Evolutionary conservation across 2,329 filamentous ascomycete genomes (phyloP).

Genomic region (Colletotrichum cereale): DNA sequence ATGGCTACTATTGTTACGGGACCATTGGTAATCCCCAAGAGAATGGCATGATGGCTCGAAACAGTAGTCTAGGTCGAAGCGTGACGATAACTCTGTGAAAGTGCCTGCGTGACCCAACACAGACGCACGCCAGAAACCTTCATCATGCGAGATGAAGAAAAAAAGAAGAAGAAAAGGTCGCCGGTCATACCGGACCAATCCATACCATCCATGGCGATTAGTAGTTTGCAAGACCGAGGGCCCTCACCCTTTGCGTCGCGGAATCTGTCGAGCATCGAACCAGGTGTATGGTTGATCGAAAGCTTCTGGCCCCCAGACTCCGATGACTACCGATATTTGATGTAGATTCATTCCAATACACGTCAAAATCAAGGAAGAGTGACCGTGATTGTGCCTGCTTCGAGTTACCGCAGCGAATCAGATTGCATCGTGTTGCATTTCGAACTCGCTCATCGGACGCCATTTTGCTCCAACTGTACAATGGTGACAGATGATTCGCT

Average conservation of each 20-base stretch:
- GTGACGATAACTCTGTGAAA: slow-evolving; percentile 7
- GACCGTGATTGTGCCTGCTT: slow-evolving; percentile 17
- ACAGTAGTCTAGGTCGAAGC: slow-evolving; percentile 25
- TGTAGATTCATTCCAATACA: slow-evolving; percentile 13
- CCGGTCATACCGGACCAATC: slow-evolving; percentile 9
- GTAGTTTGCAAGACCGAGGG: background rate
- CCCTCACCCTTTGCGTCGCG: background rate
- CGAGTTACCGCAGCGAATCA: slow-evolving; percentile 29
- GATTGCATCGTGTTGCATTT: background rate
- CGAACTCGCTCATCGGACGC: background rate
- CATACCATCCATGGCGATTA: slow-evolving; percentile 14
- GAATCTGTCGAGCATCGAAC: background rate
- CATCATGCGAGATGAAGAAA: slow-evolving; percentile 16
- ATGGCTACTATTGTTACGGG: slow-evolving; percentile 4
- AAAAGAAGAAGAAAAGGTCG: background rate
- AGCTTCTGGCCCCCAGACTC: slow-evolving; percentile 25
- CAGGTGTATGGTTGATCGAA: slow-evolving; percentile 25
- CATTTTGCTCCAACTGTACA: slow-evolving; percentile 4
- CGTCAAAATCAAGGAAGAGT: slow-evolving; percentile 29
- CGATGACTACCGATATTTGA: slow-evolving; percentile 19
- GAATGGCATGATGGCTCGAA: slow-evolving; percentile 37
- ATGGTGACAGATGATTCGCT: slow-evolving; percentile 19
- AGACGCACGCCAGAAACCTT: slow-evolving; percentile 10
- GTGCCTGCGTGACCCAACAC: slow-evolving; percentile 20
- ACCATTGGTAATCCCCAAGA: slow-evolving; percentile 24